Percentiles rank a stretch among this genome's conserved stretches.
These are phyloP conservation scores for Nosema muscidifuracis DNA, from an alignment of 371 early-diverging fungal genomes.

Conservation along the genomic window DNA sequence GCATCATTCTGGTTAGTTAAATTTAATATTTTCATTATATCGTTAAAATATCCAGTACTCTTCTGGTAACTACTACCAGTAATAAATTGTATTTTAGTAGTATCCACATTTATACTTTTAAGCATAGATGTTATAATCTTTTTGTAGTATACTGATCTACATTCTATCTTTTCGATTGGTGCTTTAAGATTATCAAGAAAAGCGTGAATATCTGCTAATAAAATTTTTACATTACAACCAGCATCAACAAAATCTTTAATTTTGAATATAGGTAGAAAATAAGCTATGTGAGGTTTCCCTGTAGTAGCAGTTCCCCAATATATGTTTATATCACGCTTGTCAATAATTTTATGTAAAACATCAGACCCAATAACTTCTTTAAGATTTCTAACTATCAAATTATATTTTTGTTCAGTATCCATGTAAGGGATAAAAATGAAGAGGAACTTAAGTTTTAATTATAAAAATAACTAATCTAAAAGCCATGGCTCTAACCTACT, in stretches of 20 bases:
- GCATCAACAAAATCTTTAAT: constrained; percentile 90
- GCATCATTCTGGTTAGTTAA: constrained; percentile 85
- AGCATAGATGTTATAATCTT: constrained; percentile 80
- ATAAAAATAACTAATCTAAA: no score
- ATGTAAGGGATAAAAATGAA: constrained; percentile 4
- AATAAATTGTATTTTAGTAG: constrained; percentile 80
- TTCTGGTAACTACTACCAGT: constrained; percentile 81
- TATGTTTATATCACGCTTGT: constrained; percentile 78
- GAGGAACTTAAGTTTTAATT: no score
- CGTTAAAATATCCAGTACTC: constrained; percentile 77
- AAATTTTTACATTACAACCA: constrained; percentile 81
- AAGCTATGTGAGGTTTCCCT: constrained; percentile 92
- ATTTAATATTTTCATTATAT: constrained; percentile 79
- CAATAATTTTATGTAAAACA: constrained; percentile 73
- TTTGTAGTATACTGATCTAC: constrained; percentile 86
- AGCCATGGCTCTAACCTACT: no score
- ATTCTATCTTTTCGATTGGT: constrained; percentile 77
- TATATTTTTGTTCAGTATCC: constrained; percentile 66
- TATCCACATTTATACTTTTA: constrained; percentile 72
- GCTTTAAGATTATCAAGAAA: constrained; percentile 98
- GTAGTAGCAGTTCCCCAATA: constrained; percentile 99
- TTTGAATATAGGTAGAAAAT: constrained; percentile 93
- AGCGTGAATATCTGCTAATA: constrained; percentile 95
- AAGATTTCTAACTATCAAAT: constrained; percentile 82
- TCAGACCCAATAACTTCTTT: constrained; percentile 89